Percentiles rank a stretch among this genome's conserved stretches.
Evolutionary conservation across 2,329 filamentous ascomycete genomes (phyloP).

Genomic region (Calonectria hongkongensis): DNA sequence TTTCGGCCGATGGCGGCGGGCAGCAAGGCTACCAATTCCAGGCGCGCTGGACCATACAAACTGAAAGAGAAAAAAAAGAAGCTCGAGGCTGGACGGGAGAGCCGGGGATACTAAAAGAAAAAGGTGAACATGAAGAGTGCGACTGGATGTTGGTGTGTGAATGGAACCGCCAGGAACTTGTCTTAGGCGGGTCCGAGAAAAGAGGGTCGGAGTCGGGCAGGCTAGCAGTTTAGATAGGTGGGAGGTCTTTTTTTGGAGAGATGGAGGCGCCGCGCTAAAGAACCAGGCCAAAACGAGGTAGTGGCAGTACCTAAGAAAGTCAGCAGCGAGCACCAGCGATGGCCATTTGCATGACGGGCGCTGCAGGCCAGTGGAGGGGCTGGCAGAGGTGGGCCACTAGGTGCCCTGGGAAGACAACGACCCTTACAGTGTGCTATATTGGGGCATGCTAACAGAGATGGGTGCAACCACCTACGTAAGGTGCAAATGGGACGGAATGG

Average conservation of each 20-base stretch:
- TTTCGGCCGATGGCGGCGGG: constrained; percentile 4
- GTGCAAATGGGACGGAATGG: constrained; percentile 12
- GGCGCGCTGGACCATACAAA: constrained; percentile 12
- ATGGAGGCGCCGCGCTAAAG: constrained; percentile 37
- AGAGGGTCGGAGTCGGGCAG: constrained; percentile 25
- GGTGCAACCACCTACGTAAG: constrained; percentile 14
- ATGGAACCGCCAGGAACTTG: constrained; percentile 35
- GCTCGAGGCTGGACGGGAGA: constrained; percentile 15
- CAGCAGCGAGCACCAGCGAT: constrained; percentile 21
- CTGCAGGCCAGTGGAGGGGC: constrained; percentile 19
- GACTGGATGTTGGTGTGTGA: constrained; percentile 32
- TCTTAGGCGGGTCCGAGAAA: constrained; percentile 29
- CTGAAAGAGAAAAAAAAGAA: not conserved
- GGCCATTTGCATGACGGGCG: constrained; percentile 6
- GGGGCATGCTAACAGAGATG: constrained; percentile 19
- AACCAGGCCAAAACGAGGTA: constrained; percentile 6
- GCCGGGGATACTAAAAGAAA: constrained; percentile 9
- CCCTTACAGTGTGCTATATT: constrained; percentile 26
- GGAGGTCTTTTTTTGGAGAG: constrained; percentile 28
- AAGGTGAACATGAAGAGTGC: constrained; percentile 13
- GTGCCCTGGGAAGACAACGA: constrained; percentile 3
- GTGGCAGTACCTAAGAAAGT: constrained; percentile 14
- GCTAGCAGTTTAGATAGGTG: constrained; percentile 21
- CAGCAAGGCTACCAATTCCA: constrained; percentile 23
- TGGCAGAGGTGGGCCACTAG: constrained; percentile 1